phyloP scores from a whole-genome alignment of 768 basidiomycete species.

The Dioszegia crocea region DNA sequence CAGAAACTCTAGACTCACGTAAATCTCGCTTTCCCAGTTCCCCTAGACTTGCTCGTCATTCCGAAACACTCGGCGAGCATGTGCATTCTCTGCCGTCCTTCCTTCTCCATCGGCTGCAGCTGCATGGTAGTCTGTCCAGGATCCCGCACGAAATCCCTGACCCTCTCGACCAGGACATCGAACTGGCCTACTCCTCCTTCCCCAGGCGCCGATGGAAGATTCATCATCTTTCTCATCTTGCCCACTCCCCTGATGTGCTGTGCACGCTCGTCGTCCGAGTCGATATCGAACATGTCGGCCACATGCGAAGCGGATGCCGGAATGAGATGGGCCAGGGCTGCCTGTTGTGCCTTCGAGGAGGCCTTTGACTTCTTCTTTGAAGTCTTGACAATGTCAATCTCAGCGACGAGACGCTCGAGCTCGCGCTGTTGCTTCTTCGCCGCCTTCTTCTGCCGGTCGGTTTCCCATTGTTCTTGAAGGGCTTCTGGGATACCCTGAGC shows the following conservation, averaged over 20 bases:
- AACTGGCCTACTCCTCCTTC: slow-evolving; percentile 19
- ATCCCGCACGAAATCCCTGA: slow-evolving; percentile 65
- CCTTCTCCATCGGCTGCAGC: slow-evolving; percentile 74
- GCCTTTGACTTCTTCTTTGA: slow-evolving; percentile 52
- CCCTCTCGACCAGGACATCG: slow-evolving; percentile 51
- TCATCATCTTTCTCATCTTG: slow-evolving; percentile 20
- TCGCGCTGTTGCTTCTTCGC: slow-evolving; percentile 64
- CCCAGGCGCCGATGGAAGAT: slow-evolving; percentile 9
- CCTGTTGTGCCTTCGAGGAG: slow-evolving; percentile 52
- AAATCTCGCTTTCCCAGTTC: slow-evolving; percentile 65
- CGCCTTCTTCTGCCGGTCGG: slow-evolving; percentile 79
- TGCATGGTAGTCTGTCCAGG: slow-evolving; percentile 58
- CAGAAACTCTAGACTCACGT: slow-evolving; percentile 51
- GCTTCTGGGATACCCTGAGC: slow-evolving; percentile 55
- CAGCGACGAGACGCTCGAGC: slow-evolving; percentile 57
- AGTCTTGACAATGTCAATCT: slow-evolving; percentile 55
- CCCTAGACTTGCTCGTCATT: slow-evolving; percentile 70
- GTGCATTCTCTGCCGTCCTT: slow-evolving; percentile 68
- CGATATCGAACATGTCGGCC: slow-evolving; percentile 65
- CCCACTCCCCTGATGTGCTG: neutral
- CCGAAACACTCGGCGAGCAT: slow-evolving; percentile 73
- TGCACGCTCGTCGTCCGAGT: slow-evolving; percentile 21
- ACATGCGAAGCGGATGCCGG: slow-evolving; percentile 49
- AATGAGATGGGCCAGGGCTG: slow-evolving; percentile 33
- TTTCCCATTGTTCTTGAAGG: slow-evolving; percentile 68